Conservation (phyloP, 306 rosid genomes). For the Ochetophila trinervis region DNA sequence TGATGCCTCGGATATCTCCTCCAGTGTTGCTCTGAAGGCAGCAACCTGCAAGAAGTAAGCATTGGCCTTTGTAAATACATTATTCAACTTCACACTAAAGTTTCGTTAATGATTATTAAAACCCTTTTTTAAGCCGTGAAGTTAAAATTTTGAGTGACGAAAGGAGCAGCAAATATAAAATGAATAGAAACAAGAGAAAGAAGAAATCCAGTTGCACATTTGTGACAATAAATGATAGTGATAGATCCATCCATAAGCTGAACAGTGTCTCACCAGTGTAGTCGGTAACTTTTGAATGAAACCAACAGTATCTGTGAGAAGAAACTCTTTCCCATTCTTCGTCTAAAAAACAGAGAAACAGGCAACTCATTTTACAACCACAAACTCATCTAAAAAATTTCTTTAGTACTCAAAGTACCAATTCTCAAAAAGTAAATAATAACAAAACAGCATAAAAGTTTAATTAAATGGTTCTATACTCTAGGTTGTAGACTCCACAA, state of each 20-base stretch:
- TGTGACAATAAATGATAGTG: constrained; percentile 4
- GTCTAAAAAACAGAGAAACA: constrained; percentile 43
- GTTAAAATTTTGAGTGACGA: not conserved
- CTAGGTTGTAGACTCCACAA: not conserved
- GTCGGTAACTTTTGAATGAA: constrained; percentile 98
- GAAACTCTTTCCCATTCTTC: constrained; percentile 94
- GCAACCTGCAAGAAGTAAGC: constrained; percentile 63
- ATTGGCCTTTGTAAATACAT: not conserved
- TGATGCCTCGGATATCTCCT: constrained; percentile 92
- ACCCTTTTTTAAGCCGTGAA: constrained; percentile 14
- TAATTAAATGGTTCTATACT: constrained; percentile 1
- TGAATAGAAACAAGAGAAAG: not conserved
- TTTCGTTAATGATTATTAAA: constrained; percentile 1
- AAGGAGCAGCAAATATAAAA: constrained; percentile 6
- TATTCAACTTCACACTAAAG: constrained; percentile 14
- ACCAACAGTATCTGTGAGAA: constrained; percentile 93
- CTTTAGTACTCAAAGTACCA: not conserved
- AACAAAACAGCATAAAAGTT: not conserved
- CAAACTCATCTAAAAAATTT: not conserved
- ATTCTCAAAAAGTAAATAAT: not conserved
- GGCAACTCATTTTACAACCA: constrained; percentile 22
- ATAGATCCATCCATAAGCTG: constrained; percentile 15
- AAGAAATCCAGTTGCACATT: constrained; percentile 1
- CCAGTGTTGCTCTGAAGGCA: constrained; percentile 96
- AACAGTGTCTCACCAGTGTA: constrained; percentile 61